phyloP scores from a whole-genome alignment of 306 rosid species.

The Fragaria ananassa region DNA sequence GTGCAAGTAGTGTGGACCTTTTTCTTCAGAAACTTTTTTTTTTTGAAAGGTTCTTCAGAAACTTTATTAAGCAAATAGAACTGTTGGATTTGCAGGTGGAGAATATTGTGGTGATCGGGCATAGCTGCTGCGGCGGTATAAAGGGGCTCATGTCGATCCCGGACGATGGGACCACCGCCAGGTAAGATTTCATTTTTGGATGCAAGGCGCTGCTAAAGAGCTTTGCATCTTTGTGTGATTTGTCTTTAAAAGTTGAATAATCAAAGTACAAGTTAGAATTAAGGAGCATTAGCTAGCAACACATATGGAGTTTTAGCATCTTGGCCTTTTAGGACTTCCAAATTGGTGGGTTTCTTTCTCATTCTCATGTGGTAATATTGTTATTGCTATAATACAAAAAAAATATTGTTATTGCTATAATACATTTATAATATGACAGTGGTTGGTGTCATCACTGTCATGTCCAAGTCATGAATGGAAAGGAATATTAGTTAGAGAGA shows the following conservation, averaged over 20 bases:
- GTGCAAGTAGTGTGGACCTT: background rate
- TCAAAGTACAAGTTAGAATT: background rate
- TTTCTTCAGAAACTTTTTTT: background rate
- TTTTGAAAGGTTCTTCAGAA: background rate
- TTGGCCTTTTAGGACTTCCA: background rate
- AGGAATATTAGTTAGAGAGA: background rate
- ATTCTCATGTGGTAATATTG: background rate
- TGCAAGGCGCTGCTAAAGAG: background rate
- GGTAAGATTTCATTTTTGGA: conserved; percentile 30
- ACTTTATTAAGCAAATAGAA: background rate
- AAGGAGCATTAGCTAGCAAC: background rate
- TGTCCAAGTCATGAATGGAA: conserved; percentile 6
- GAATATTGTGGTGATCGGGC: conserved; percentile 89
- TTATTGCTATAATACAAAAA: background rate
- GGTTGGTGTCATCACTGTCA: background rate
- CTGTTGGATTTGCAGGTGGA: conserved; percentile 56
- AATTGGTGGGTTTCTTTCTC: background rate
- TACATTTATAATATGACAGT: background rate
- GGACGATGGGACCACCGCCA: conserved; percentile 72
- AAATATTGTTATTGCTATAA: background rate
- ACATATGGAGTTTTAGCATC: background rate
- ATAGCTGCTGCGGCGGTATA: conserved; percentile 95
- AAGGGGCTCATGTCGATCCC: conserved; percentile 97
- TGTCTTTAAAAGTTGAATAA: background rate
- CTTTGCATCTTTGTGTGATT: background rate